These are phyloP conservation scores for Amphibolis antarctica DNA, from an alignment of 106 monocot species.

Conservation along the genomic window DNA sequence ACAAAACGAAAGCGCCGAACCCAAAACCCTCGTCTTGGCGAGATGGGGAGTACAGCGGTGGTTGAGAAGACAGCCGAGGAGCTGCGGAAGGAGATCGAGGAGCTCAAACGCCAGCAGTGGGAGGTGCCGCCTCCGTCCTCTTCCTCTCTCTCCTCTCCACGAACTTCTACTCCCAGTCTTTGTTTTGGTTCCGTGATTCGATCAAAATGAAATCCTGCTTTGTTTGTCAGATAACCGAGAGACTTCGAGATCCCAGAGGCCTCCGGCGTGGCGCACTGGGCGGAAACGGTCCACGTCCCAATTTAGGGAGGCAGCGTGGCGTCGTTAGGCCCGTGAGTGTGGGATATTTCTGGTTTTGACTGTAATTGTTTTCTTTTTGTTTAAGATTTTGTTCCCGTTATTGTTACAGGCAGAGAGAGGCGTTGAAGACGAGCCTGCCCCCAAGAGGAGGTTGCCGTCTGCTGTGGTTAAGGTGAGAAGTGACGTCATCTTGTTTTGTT, in stretches of 20 bases:
- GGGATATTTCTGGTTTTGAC: not conserved
- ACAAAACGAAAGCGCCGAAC: too few relatives aligned
- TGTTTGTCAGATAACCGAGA: conserved; percentile 58
- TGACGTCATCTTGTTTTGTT: not conserved
- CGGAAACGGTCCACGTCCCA: conserved; percentile 22
- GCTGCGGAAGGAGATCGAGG: conserved; percentile 85
- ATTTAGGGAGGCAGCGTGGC: conserved; percentile 32
- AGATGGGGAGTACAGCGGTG: conserved; percentile 20
- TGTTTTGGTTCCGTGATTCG: conserved; percentile 1
- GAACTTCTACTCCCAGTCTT: not conserved
- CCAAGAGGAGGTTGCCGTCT: conserved; percentile 69
- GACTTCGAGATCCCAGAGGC: conserved; percentile 79
- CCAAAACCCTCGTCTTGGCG: not conserved
- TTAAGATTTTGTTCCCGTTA: not conserved
- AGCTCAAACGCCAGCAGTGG: conserved; percentile 89
- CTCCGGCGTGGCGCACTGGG: conserved; percentile 49
- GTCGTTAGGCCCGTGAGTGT: conserved; percentile 49
- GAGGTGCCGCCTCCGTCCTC: conserved; percentile 38
- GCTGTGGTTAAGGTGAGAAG: conserved; percentile 64
- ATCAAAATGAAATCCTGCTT: not conserved
- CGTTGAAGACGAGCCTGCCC: conserved; percentile 55
- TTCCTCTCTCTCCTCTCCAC: not conserved
- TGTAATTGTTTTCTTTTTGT: conserved; percentile 1
- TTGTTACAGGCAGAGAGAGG: conserved; percentile 22
- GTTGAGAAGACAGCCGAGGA: conserved; percentile 90